Evolutionary conservation across 805 yeast genomes (phyloP), one percentile per base, ranked within the genome.

Genomic region (Wickerhamiella sergipiensis): DNA sequence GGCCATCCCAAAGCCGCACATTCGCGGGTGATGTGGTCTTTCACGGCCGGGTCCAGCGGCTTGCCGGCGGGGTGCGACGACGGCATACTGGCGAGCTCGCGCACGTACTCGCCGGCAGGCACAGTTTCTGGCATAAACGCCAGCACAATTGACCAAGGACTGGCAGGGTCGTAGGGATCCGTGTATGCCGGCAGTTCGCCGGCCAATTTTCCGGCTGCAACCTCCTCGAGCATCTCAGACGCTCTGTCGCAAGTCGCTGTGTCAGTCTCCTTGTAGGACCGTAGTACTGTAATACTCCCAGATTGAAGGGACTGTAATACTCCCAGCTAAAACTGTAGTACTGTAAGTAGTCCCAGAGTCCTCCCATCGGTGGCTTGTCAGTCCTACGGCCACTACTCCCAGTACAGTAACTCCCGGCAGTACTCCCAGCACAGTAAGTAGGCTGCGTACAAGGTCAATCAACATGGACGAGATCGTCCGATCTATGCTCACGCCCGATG

Each of bases 71-170:
- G 50, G 13, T 46, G 50, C 39, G 43, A 43, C 6, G 43, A 38
- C 18, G 43, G 21, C 12, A 45, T 39, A 9, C 33, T 22, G 21
- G 51, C 49, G 36, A 51, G 40, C 24, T 24, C 42, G 18, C 23
- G 45, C 22, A 52, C 58, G 58, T n/a, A 46, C 2, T 5, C 43
- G 46, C 39, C 29, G 15, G 64, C 62, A 13, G 58, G 54, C 10
- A 52, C 49, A 0, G 66, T 55, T 38, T 59, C 69, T 2, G 71
- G 71, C 42, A 60, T 45, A 36, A 64, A 56, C 22, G 57, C 53
- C 31, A 66, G 50, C 8, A 58, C 42, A 22, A 67, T 50, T 2
- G 63, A 51, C 51, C 58, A 58, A 5, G 68, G 68, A 21, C 63
- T 60, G 6, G 51, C 46, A 1, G 65, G 54, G 13, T 57, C 58